Conservation (phyloP, 352 stramenopile species). For the Globisporangium cederbergense region DNA sequence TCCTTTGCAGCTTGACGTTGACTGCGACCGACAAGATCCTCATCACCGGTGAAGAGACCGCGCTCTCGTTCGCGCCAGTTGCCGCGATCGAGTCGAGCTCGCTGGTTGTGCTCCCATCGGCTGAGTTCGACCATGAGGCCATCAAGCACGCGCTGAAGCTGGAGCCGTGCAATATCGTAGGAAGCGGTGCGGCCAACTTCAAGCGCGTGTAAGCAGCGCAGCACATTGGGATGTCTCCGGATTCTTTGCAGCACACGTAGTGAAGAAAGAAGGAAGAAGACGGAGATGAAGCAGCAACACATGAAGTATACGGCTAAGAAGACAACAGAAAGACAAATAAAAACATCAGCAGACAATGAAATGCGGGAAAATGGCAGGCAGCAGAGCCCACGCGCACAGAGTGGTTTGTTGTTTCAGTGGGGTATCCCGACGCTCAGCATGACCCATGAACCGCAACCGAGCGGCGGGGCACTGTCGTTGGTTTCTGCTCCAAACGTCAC, state of each 20-base stretch:
- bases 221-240: background rate
- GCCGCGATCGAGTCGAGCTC: conserved; percentile 71
- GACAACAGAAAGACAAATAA: background rate
- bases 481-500: too few species aligned
- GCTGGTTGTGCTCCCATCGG: conserved; percentile 75
- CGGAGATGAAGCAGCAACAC: background rate
- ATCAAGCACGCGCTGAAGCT: conserved; percentile 73
- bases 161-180: conserved; percentile 77
- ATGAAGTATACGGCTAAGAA: conserved; percentile 11
- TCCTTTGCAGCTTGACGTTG: conserved; percentile 49
- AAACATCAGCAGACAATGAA: conserved; percentile 6
- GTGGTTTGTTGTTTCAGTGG: background rate
- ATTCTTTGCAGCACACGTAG: background rate
- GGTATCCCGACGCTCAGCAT: background rate
- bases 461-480: too few species aligned
- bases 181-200: conserved; percentile 70
- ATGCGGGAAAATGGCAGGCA: background rate
- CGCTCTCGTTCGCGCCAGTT: conserved; percentile 68
- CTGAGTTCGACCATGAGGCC: conserved; percentile 62
- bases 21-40: conserved; percentile 80
- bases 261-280: background rate
- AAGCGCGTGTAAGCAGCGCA: conserved; percentile 65
- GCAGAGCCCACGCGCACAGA: background rate
- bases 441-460: too few species aligned
- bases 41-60: conserved; percentile 60